Base-by-base conservation (phyloP, 768 basidiomycete species). In the Leccinum pellstonianum region DNA sequence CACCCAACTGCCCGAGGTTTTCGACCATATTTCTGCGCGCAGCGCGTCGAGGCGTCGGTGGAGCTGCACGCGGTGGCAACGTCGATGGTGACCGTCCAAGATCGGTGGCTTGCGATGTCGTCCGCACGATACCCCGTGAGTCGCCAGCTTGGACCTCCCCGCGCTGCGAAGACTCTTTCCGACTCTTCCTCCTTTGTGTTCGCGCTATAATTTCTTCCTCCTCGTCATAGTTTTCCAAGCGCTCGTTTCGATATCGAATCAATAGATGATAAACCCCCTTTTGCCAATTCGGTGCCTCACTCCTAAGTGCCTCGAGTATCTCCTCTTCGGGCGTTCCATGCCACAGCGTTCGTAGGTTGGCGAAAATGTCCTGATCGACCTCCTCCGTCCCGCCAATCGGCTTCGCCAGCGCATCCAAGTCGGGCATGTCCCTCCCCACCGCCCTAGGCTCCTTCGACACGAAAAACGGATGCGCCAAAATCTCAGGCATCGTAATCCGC, bases 191-290 rank as follows among this genome's bases (percentile, higher is more conserved):
- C 48, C 76, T 71, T 57, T 64, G 43, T 52, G 62, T 70, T 66
- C 75, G 70, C 21, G 73, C 73, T 35, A 77, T 59, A 37, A 52
- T 61, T 58, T 84, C 81, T 58, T 90, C 85, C 52, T 89, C 88
- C 57, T 89, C 88, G 58, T 88, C 85, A 70, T 84, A 90, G 62
- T 86, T 82, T 67, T 91, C 88, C 47, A 92, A 71, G 57, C 87
- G 86, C 64, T 81, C 84, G 53, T 83, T 82, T 48, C 95, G 85
- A 75, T 97, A 98, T 63, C 85, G 86, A 56, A 88, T 79, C n/a
- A 99, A 80, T 5, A 98, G 77, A 68, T 91, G 87, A 74, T 99
- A 99, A 52, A 98, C 91, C 0, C 92, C 93, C 75, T 99, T 98
- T 72, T 98, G 93, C 91, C 93, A 95, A 29, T 90, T 95, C 54